Percentiles rank a stretch among this genome's conserved stretches.
Evolutionary conservation across 352 stramenopile genomes (phyloP).

Genomic region (Phytophthora meadii): DNA sequence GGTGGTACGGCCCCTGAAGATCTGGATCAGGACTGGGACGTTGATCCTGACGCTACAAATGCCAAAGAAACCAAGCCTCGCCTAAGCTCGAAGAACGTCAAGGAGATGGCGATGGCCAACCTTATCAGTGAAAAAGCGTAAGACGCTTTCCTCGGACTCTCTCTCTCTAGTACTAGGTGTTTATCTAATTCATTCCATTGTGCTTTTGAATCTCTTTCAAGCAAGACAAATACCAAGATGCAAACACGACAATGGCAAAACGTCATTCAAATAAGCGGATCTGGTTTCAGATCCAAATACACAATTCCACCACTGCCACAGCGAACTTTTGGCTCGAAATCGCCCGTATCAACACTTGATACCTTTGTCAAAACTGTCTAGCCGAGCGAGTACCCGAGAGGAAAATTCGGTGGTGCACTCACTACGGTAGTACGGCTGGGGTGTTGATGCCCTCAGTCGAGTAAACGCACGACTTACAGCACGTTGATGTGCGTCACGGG

Average conservation of each 20-base stretch:
- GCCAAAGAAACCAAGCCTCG: slow-evolving; percentile 24
- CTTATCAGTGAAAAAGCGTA: slow-evolving; percentile 30
- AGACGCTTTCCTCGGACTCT: slow-evolving; percentile 16
- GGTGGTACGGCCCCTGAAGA: slow-evolving; percentile 36
- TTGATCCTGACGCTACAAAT: slow-evolving; percentile 15
- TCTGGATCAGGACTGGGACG: slow-evolving; percentile 38
- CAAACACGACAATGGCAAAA: slow-evolving; percentile 13
- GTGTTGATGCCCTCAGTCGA: slow-evolving; percentile 20
- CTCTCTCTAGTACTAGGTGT: slow-evolving; percentile 25
- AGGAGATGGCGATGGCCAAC: slow-evolving; percentile 28
- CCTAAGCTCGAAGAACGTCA: slow-evolving; percentile 35
- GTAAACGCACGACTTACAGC: slow-evolving; percentile 35
- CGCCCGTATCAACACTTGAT: slow-evolving; percentile 36
- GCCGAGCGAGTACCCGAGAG: slow-evolving; percentile 23
- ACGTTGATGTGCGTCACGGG: slow-evolving; percentile 55
- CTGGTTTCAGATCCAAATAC: slow-evolving; percentile 29
- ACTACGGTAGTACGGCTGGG: slow-evolving; percentile 18
- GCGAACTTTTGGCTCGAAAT: slow-evolving; percentile 10
- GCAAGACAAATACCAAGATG: too few species aligned
- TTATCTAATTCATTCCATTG: slow-evolving; percentile 21
- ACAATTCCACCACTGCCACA: slow-evolving; percentile 23
- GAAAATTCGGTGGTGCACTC: slow-evolving; percentile 16
- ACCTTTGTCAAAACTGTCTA: slow-evolving; percentile 35
- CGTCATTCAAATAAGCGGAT: slow-evolving; percentile 27
- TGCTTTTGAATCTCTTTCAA: too few species aligned